Evolutionary conservation across 2,329 filamentous ascomycete species (phyloP).

Genomic region (Biscogniauxia mediterranea): DNA sequence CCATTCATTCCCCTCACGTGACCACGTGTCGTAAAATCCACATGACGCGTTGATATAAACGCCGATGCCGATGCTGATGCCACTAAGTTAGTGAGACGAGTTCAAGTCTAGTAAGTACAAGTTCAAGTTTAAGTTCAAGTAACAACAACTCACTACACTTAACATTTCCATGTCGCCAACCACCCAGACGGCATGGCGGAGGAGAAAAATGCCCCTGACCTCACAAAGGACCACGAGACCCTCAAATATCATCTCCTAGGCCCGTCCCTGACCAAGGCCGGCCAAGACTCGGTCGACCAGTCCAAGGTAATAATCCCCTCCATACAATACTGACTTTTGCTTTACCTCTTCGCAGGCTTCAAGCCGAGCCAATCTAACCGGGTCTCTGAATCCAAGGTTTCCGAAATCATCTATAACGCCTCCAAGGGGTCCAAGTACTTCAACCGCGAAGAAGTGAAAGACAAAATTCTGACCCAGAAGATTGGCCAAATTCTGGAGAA

Average conservation of each 20-base stretch:
- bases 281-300: constrained; percentile 92
- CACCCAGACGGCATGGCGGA: not conserved
- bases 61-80: too few relatives aligned
- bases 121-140: too few relatives aligned
- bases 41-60: too few relatives aligned
- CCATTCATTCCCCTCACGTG: too few relatives aligned
- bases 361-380: constrained; percentile 2
- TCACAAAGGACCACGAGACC: constrained; percentile 46
- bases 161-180: not conserved
- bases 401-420: constrained; percentile 94
- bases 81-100: too few relatives aligned
- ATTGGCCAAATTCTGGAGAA: constrained; percentile 76
- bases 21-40: too few relatives aligned
- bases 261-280: constrained; percentile 88
- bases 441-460: constrained; percentile 80
- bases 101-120: too few relatives aligned
- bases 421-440: constrained; percentile 97
- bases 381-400: constrained; percentile 55
- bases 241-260: constrained; percentile 89
- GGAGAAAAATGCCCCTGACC: not conserved
- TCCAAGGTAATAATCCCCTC: constrained; percentile 57
- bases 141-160: too few relatives aligned
- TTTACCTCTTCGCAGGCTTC: not conserved
- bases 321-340: constrained; percentile 5
- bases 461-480: constrained; percentile 80